Evolutionary conservation across 225 moss, liverwort and hornwort species (phyloP).

Genomic region (Straminergon stramineum): DNA sequence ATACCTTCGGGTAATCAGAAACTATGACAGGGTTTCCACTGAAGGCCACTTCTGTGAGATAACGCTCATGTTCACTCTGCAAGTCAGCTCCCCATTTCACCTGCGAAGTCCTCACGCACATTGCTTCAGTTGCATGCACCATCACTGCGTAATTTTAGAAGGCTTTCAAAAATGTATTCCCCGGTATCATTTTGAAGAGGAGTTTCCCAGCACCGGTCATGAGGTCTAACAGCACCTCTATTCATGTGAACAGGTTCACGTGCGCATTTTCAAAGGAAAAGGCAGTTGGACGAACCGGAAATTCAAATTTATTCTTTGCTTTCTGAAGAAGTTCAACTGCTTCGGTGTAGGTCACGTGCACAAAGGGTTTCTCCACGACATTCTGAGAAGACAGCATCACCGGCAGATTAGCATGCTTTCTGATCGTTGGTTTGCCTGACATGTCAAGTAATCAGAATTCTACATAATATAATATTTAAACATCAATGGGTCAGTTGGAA

Average conservation of each 20-base stretch:
- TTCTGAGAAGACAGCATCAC: constrained; percentile 34
- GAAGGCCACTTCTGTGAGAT: constrained; percentile 86
- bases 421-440: neutral
- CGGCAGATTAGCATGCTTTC: neutral
- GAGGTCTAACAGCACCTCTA: neutral
- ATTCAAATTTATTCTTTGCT: constrained; percentile 84
- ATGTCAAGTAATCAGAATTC: neutral
- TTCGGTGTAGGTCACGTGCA: constrained; percentile 82
- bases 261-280: neutral
- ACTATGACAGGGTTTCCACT: constrained; percentile 80
- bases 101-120: constrained; percentile 21
- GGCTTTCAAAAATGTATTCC: neutral
- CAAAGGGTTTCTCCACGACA: constrained; percentile 79
- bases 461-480: neutral
- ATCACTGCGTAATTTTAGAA: neutral
- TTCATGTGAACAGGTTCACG: neutral
- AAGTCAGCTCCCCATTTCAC: constrained; percentile 92
- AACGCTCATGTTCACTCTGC: constrained; percentile 96
- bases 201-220: neutral
- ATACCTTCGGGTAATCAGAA: constrained; percentile 95
- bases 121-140: constrained; percentile 6
- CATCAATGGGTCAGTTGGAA: neutral
- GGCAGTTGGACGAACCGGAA: constrained; percentile 46
- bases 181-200: neutral
- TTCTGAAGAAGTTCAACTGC: constrained; percentile 70